These are phyloP conservation scores for Sporobolomyces pararoseus DNA, from an alignment of 768 basidiomycete species.

Conservation along the genomic window DNA sequence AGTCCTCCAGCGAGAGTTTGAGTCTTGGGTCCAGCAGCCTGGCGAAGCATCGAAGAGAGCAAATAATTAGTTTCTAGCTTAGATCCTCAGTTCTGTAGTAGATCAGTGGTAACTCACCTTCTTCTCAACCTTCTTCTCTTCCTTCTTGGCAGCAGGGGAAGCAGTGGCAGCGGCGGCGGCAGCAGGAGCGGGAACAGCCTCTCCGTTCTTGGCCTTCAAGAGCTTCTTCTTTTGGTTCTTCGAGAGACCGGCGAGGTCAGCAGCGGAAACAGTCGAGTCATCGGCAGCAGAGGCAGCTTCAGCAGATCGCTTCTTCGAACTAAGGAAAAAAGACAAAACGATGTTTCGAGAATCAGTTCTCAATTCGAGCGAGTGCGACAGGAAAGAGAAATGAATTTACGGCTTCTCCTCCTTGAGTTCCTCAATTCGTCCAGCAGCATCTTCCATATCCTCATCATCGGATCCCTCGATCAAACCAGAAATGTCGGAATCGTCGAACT, in stretches of 20 bases:
- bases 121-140: slow-evolving; percentile 45
- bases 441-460: slow-evolving; percentile 57
- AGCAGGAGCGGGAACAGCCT: slow-evolving; percentile 36
- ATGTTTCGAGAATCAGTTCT: background rate
- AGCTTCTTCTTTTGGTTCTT: slow-evolving; percentile 54
- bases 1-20: slow-evolving; percentile 64
- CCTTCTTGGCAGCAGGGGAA: slow-evolving; percentile 28
- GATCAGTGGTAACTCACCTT: slow-evolving; percentile 32
- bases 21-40: slow-evolving; percentile 35
- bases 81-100: too few species aligned
- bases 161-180: slow-evolving; percentile 31
- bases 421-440: slow-evolving; percentile 45
- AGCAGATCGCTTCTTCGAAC: slow-evolving; percentile 42
- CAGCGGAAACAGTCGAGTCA: slow-evolving; percentile 30
- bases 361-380: background rate
- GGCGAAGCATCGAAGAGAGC: background rate
- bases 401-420: slow-evolving; percentile 51
- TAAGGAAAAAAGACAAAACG: too few species aligned
- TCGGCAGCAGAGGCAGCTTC: slow-evolving; percentile 32
- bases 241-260: slow-evolving; percentile 36
- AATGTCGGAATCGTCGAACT: slow-evolving; percentile 48
- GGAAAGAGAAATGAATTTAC: background rate
- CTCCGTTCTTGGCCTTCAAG: slow-evolving; percentile 38
- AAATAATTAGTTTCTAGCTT: too few species aligned
- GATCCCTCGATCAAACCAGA: slow-evolving; percentile 46